Conservation (phyloP, 345 rosid genomes). For the Anastatica hierochuntica region DNA sequence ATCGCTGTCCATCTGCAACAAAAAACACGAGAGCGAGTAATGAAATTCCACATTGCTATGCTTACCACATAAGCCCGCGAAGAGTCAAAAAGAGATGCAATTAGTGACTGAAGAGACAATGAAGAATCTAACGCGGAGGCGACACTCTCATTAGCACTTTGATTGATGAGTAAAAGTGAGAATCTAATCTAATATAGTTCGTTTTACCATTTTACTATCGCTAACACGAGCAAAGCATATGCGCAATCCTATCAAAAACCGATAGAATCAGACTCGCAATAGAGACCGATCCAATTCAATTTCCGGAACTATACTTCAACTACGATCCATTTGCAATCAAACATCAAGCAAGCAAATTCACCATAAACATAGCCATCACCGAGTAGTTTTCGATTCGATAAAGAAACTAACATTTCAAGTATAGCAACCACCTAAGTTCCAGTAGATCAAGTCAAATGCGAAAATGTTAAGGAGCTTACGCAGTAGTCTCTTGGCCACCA, state of each 20-base stretch:
- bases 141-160: constrained; percentile 1
- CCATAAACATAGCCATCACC: neutral
- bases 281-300: neutral
- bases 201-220: neutral
- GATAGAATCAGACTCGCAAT: neutral
- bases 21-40: neutral
- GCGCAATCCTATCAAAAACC: neutral
- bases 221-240: neutral
- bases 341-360: neutral
- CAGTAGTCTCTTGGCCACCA: constrained; percentile 87
- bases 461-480: too few relatives aligned
- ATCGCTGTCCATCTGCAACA: constrained; percentile 61
- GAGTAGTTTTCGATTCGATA: too few relatives aligned
- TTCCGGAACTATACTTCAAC: neutral
- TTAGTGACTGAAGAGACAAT: neutral
- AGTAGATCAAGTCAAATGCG: too few relatives aligned
- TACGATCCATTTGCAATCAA: neutral
- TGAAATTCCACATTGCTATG: neutral
- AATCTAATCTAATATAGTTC: neutral
- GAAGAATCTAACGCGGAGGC: neutral
- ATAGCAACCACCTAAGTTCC: too few relatives aligned
- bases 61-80: neutral
- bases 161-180: neutral
- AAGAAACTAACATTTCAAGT: too few relatives aligned
- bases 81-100: neutral